Evolutionary conservation across 257 asterid species (phyloP).

Genomic region (Haberlea rhodopensis): DNA sequence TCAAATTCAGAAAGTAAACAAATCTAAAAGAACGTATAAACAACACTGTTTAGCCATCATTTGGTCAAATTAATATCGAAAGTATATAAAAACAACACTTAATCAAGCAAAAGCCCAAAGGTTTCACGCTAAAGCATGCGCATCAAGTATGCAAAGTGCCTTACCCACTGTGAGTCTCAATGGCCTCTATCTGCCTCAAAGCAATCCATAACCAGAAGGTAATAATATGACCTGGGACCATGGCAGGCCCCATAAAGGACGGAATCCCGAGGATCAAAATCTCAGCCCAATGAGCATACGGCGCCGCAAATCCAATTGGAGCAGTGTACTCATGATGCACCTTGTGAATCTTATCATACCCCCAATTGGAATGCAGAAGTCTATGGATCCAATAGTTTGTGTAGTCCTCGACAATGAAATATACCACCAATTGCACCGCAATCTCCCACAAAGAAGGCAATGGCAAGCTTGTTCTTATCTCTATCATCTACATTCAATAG

Average conservation of each 20-base stretch:
- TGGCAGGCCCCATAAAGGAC: slow-evolving; percentile 84
- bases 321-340: slow-evolving; percentile 97
- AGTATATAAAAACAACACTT: slow-evolving; percentile 32
- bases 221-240: slow-evolving; percentile 90
- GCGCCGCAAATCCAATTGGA: slow-evolving; percentile 93
- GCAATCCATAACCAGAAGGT: slow-evolving; percentile 98
- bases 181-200: slow-evolving; percentile 94
- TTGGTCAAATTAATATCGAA: slow-evolving; percentile 55
- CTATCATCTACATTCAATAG: slow-evolving; percentile 56
- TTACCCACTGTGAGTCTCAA: slow-evolving; percentile 99
- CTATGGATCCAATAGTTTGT: slow-evolving; percentile 96
- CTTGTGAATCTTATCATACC: slow-evolving; percentile 93
- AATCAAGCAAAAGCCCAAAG: slow-evolving; percentile 41
- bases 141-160: slow-evolving; percentile 60
- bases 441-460: slow-evolving; percentile 86
- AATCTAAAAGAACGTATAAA: slow-evolving; percentile 33
- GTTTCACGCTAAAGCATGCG: slow-evolving; percentile 31
- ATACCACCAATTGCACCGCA: slow-evolving; percentile 59
- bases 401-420: slow-evolving; percentile 87
- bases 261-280: slow-evolving; percentile 96
- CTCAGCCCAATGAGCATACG: slow-evolving; percentile 97
- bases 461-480: slow-evolving; percentile 85
- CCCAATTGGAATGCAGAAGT: slow-evolving; percentile 87
- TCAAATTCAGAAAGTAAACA: slow-evolving; percentile 46
- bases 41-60: slow-evolving; percentile 51